These are phyloP conservation scores for Phialemoniopsis sp. DNA, from an alignment of 2,329 filamentous ascomycete species.

Conservation along the genomic window DNA sequence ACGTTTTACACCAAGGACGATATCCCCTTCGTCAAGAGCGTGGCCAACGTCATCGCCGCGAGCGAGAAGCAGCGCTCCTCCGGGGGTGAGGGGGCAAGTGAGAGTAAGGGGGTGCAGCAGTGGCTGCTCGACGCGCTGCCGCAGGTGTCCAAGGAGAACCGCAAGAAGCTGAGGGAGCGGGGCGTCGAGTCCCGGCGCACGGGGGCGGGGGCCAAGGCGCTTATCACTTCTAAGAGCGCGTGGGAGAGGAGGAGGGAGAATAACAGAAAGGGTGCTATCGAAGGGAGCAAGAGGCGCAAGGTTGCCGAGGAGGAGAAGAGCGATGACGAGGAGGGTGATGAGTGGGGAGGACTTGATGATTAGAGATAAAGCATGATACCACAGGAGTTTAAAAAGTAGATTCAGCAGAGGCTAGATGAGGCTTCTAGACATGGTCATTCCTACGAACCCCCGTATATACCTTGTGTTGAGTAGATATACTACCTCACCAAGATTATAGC, in stretches of 20 bases:
- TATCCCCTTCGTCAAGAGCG: constrained; percentile 80
- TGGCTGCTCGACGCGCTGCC: constrained; percentile 90
- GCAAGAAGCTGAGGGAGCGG: constrained; percentile 74
- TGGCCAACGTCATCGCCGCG: constrained; percentile 86
- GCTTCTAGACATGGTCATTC: no score
- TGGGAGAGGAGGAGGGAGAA: constrained; percentile 68
- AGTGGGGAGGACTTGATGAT: constrained; percentile 23
- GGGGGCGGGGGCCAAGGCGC: constrained; percentile 40
- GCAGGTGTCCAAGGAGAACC: constrained; percentile 76
- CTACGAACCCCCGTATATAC: neutral
- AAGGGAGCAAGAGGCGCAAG: constrained; percentile 55
- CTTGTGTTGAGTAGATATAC: no score
- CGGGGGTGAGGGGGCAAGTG: constrained; percentile 14
- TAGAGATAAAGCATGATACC: no score
- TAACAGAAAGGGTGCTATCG: constrained; percentile 59
- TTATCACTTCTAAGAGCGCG: constrained; percentile 80
- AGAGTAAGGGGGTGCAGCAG: constrained; percentile 55
- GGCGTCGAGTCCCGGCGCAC: constrained; percentile 70
- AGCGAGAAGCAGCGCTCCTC: constrained; percentile 63
- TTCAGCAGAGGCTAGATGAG: no score
- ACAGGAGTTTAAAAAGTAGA: no score
- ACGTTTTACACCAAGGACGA: constrained; percentile 97
- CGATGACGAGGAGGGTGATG: constrained; percentile 8
- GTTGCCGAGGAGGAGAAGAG: constrained; percentile 17
- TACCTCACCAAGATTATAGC: no score